Base-by-base conservation (phyloP, 2,329 filamentous ascomycete genomes). In the Magnaporthiopsis incrustans region DNA sequence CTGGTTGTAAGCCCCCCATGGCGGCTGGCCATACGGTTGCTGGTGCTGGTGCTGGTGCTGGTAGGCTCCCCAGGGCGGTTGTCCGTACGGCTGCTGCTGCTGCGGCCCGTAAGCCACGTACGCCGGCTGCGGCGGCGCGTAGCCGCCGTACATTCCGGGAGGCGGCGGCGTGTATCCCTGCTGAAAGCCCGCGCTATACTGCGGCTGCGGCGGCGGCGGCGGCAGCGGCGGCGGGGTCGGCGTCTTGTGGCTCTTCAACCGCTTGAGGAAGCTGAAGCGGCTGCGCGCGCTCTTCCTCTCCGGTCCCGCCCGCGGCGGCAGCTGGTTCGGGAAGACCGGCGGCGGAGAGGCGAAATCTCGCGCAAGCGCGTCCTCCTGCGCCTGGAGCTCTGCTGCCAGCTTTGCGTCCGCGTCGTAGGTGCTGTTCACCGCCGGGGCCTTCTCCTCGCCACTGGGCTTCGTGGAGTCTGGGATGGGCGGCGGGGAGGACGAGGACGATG, bases 371-470 rank as follows among this genome's bases (percentile, higher is more conserved):
- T 96, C 83, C 75, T 97, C 92, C 75, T 97, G 90, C 59, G 89
- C 89, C 74, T 97, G 93, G 57, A 97, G 79, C 71, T 87, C 85
- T 57, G 90, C 83, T 10, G 93, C 92, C 12, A 93, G 79, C 32
- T 82, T 82, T 65, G 89, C 91, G 72, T 96, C 92, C 60, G 89
- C 87, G 65, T 84, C 84, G 11, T 22, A 22, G 62, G 38, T 50
- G 38, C 15, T 50, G 38, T 50, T 22, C 15, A 1, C 38, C 5
- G 38, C 22, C 5, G 15, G 38, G 2, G 38, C 15, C 18, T 50
- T 50, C 8, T 18, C 38, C 3, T 50, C 38, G 38, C 38, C 38
- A 11, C 30, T 32, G 7, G 61, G 61, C 61, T 27, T 26, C 25
- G 61, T 26, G 22, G 30, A 57, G 60, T 22, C 44, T 5, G 38